Conservation (phyloP, 1,284 basidiomycete genomes). For the Heterobasidion irregulare region DNA sequence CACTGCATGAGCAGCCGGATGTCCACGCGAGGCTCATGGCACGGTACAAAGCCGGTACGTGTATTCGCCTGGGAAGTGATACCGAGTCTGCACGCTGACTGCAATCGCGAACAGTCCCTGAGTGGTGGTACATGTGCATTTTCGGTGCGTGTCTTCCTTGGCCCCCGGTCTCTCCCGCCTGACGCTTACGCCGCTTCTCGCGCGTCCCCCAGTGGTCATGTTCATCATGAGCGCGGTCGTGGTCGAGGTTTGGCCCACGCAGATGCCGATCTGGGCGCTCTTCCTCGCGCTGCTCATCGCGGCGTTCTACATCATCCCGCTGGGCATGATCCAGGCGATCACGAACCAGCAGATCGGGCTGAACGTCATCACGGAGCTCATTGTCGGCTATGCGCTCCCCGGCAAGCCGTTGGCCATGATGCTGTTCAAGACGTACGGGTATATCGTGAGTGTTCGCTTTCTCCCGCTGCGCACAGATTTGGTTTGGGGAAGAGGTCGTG, state of each 20-base stretch:
- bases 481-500: too few species aligned
- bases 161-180: neutral
- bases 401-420: conserved; percentile 41
- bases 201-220: conserved; percentile 24
- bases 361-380: conserved; percentile 41
- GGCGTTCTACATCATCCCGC: conserved; percentile 38
- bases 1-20: conserved; percentile 69
- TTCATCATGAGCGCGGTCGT: conserved; percentile 57
- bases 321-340: conserved; percentile 44
- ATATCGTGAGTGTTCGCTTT: conserved; percentile 21
- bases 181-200: neutral
- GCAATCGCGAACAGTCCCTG: conserved; percentile 16
- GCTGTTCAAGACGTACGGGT: conserved; percentile 37
- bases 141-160: conserved; percentile 16
- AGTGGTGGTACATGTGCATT: conserved; percentile 28
- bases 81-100: neutral
- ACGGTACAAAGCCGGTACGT: conserved; percentile 48
- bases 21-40: conserved; percentile 81
- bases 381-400: conserved; percentile 39
- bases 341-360: conserved; percentile 42
- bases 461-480: neutral
- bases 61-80: too few species aligned
- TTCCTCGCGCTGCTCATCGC: conserved; percentile 31
- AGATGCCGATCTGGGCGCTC: conserved; percentile 56
- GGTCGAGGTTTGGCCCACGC: conserved; percentile 60